Evolutionary conservation across 2,329 filamentous ascomycete species (phyloP).

Genomic region (Pyricularia grisea): DNA sequence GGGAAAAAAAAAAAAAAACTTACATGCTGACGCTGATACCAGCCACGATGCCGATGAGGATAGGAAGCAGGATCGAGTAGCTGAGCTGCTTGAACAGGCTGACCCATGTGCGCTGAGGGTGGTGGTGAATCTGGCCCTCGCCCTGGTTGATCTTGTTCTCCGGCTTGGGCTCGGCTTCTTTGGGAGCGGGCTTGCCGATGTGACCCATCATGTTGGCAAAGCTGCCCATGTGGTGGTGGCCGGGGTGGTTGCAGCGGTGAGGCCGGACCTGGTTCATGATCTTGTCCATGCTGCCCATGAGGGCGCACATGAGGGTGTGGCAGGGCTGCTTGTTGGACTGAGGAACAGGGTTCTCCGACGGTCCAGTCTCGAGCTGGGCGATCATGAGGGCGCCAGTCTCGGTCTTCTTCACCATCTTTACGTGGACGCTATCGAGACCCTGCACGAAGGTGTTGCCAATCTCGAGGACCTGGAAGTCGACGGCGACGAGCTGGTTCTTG

Average conservation of each 20-base stretch:
- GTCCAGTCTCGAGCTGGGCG: conserved; percentile 28
- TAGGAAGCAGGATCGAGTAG: conserved; percentile 55
- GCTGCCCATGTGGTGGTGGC: conserved; percentile 14
- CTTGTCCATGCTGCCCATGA: conserved; percentile 38
- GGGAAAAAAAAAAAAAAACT: conserved; percentile 16
- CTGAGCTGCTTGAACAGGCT: conserved; percentile 45
- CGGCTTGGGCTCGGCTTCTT: neutral
- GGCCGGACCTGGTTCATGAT: conserved; percentile 26
- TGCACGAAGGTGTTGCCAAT: conserved; percentile 47
- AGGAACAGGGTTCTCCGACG: conserved; percentile 12
- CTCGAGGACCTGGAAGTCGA: conserved; percentile 51
- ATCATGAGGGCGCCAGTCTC: conserved; percentile 46
- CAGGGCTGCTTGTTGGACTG: conserved; percentile 21
- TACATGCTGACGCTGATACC: conserved; percentile 59
- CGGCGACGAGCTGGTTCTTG: conserved; percentile 38
- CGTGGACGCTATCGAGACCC: conserved; percentile 43
- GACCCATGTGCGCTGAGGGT: conserved; percentile 26
- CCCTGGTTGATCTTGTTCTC: neutral
- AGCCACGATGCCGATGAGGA: conserved; percentile 58
- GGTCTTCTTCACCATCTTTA: conserved; percentile 52
- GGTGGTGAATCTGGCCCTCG: conserved; percentile 5
- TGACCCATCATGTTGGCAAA: conserved; percentile 3
- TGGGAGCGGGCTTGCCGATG: neutral
- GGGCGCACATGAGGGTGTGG: conserved; percentile 42
- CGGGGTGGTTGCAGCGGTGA: conserved; percentile 26